Evolutionary conservation across 1,284 basidiomycete species (phyloP), one percentile per base, ranked within the genome.

Genomic region (Cryptococcus depauperatus): DNA sequence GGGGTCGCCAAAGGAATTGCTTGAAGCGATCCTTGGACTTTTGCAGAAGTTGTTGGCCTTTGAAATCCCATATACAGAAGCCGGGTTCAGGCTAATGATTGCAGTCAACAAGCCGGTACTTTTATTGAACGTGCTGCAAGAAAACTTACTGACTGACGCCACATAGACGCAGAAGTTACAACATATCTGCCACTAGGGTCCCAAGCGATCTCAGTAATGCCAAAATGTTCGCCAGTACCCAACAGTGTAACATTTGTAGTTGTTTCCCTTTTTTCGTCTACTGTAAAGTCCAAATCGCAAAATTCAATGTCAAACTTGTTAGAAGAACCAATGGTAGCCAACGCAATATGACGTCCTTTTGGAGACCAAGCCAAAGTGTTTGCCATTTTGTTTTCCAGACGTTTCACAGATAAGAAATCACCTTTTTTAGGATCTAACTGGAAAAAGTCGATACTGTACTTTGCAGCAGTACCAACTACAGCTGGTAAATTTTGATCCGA

Each of bases 281-380:
- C 76, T 55, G 77, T 83, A 69, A 93, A 95, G 74, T 98, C 95
- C 42, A 97, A 79, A 71, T 98, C 95, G 89, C 89, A 98, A 75
- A 97, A 98, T 69, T 98, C 93, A 32, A 99, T 78, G 70, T 98
- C 95, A 27, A 87, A 98, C 76, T 98, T 98, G 61, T 81, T 82
- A 19, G 86, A 83, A 14, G 89, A 93, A 35, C 92, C 95, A 45
- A 98, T 84, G 35, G 93, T 97, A 16, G 91, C 92, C 47, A 96
- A 80, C 40, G 97, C 86, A 47, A 96, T 85, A 73, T 97, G 90
- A 43, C 95, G 84, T 43, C 95, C 95, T 46, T 87, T 84, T 33
- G 95, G 93, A 34, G 92, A 95, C 95, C 95, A 99, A 51, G 89
- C 83, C 61, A 98, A 85, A 23, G 89, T 87, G 75, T 98, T 98